A percentile compares a stretch with the other conserved stretches of the same genome.
phyloP scores from a whole-genome alignment of 345 rosid species.

The Hibiscus mutabilis region DNA sequence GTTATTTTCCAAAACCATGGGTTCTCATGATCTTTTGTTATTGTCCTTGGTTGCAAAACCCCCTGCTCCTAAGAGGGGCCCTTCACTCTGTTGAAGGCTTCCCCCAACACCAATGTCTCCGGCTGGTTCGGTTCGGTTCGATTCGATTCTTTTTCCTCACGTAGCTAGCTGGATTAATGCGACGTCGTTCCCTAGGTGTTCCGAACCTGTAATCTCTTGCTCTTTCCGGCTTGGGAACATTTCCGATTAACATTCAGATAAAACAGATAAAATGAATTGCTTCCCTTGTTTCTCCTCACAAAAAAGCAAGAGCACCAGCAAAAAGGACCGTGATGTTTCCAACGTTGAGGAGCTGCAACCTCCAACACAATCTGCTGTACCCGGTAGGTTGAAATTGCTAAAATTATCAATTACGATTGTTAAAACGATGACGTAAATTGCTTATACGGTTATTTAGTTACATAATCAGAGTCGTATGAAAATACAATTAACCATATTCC shows the following conservation, averaged over 20 bases:
- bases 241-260: background rate
- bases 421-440: too few species aligned
- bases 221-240: background rate
- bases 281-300: conserved; percentile 64
- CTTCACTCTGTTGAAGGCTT: conserved; percentile 31
- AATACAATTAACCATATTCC: too few species aligned
- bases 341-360: background rate
- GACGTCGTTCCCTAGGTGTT: background rate
- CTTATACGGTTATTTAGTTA: too few species aligned
- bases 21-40: conserved; percentile 5
- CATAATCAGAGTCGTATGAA: too few species aligned
- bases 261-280: conserved; percentile 48
- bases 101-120: conserved; percentile 14
- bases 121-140: background rate
- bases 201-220: background rate
- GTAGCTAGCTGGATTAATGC: background rate
- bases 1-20: conserved; percentile 3
- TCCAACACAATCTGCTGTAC: background rate
- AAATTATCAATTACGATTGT: too few species aligned
- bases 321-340: background rate
- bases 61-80: background rate
- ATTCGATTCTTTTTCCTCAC: background rate
- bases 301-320: conserved; percentile 19
- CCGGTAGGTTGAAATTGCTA: background rate
- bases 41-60: background rate